phyloP scores from a whole-genome alignment of 2,329 filamentous ascomycete genomes.

The Colletotrichum chrysophilum region DNA sequence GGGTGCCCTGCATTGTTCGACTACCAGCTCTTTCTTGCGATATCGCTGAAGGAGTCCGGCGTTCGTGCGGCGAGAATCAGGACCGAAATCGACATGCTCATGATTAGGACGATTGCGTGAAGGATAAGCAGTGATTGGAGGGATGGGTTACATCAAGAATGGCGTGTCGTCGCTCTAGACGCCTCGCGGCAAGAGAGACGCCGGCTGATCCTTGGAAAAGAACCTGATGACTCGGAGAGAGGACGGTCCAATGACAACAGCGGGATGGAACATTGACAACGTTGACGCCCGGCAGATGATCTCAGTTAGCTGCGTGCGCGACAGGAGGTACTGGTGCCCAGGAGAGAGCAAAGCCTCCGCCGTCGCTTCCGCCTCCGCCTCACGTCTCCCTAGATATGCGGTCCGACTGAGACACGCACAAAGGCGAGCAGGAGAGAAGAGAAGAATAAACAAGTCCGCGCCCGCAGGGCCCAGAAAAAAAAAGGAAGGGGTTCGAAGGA shows the following conservation, averaged over 20 bases:
- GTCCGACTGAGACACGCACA: constrained; percentile 4
- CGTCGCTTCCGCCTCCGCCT: neutral
- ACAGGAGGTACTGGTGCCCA: neutral
- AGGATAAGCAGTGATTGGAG: neutral
- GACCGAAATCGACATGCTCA: neutral
- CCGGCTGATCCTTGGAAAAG: neutral
- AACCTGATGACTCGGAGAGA: neutral
- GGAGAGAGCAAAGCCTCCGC: neutral
- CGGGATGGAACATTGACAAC: neutral
- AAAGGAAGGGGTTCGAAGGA: neutral
- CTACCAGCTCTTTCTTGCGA: neutral
- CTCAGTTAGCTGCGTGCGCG: neutral
- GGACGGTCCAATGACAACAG: neutral
- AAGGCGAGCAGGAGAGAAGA: neutral
- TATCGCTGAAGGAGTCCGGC: neutral
- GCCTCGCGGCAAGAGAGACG: neutral
- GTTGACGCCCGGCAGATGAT: neutral
- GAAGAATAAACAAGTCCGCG: neutral
- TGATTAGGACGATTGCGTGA: neutral
- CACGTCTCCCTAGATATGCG: neutral
- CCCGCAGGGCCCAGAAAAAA: neutral
- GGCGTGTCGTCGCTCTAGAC: neutral
- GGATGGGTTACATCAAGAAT: neutral
- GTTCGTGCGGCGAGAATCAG: neutral
- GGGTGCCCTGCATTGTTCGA: neutral